phyloP scores from a whole-genome alignment of 1,284 basidiomycete species.

The Trametes versicolor region DNA sequence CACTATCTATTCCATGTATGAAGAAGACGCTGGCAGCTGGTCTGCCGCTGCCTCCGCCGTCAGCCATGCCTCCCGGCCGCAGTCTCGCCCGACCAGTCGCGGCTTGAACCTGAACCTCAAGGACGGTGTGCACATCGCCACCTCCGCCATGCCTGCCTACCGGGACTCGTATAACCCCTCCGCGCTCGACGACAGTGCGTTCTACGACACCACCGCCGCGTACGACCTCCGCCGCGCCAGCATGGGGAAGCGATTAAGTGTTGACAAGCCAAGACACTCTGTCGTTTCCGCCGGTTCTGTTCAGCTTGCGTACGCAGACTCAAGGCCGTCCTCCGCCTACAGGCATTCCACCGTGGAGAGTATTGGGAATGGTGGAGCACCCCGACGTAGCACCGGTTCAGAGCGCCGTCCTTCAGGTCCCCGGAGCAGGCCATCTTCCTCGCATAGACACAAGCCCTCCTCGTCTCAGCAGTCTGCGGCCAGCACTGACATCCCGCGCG shows the following conservation, averaged over 20 bases:
- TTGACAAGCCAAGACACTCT: conserved; percentile 39
- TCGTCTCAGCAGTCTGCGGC: conserved; percentile 19
- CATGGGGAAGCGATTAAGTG: conserved; percentile 37
- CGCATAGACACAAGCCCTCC: conserved; percentile 22
- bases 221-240: conserved; percentile 39
- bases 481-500: conserved; percentile 20
- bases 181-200: conserved; percentile 43
- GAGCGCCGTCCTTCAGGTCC: conserved; percentile 30
- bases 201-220: conserved; percentile 40
- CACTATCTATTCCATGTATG: conserved; percentile 85
- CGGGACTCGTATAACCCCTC: conserved; percentile 39
- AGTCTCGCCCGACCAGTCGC: conserved; percentile 29
- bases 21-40: conserved; percentile 53
- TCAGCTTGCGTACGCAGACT: conserved; percentile 44
- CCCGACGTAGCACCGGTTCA: conserved; percentile 29
- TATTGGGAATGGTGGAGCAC: conserved; percentile 31
- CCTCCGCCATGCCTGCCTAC: conserved; percentile 32
- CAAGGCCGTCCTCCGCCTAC: conserved; percentile 39
- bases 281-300: conserved; percentile 42
- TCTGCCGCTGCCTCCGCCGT: conserved; percentile 46
- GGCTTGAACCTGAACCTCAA: conserved; percentile 36
- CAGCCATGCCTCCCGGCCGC: conserved; percentile 36
- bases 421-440: conserved; percentile 27
- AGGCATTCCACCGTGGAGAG: conserved; percentile 29
- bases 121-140: conserved; percentile 37